Percentiles rank a stretch among this genome's conserved stretches.
phyloP scores from a whole-genome alignment of 495 filamentous ascomycete genomes.

The Neurospora hispaniola region DNA sequence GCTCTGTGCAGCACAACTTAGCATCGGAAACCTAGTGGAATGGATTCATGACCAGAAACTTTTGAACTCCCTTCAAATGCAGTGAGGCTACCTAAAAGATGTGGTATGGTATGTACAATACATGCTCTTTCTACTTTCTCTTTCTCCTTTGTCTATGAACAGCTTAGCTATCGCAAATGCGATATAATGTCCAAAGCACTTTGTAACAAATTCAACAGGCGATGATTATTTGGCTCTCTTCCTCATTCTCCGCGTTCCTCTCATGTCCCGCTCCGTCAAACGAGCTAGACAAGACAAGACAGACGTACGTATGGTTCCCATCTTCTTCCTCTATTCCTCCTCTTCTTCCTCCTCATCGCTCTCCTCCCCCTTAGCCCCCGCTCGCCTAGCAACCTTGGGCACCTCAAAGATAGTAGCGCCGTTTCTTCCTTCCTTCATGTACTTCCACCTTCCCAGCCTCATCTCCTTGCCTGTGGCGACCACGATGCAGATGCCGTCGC shows the following conservation, averaged over 20 bases:
- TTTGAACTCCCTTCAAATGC: not conserved
- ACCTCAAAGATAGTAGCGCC: slow-evolving; percentile 75
- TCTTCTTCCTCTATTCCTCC: not conserved
- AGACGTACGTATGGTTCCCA: not conserved
- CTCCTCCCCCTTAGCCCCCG: slow-evolving; percentile 7
- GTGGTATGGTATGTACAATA: not conserved
- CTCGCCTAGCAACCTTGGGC: slow-evolving; percentile 31
- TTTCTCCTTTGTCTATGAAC: not conserved
- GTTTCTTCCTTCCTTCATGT: slow-evolving; percentile 54
- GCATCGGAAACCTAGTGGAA: not conserved
- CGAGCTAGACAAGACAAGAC: too few species aligned
- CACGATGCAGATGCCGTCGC: slow-evolving; percentile 68
- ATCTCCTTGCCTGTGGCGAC: slow-evolving; percentile 80
- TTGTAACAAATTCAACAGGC: not conserved
- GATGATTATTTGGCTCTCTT: not conserved
- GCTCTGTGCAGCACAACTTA: not conserved
- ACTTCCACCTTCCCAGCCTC: slow-evolving; percentile 65
- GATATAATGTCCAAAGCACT: not conserved
- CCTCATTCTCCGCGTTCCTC: not conserved
- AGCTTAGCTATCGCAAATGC: not conserved
- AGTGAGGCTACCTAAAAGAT: not conserved
- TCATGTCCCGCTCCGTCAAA: not conserved
- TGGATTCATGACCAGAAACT: not conserved
- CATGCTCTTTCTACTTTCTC: not conserved
- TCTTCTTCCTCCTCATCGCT: not conserved